Evolutionary conservation across 352 stramenopile species (phyloP).

Genomic region (Pythium dissimile): DNA sequence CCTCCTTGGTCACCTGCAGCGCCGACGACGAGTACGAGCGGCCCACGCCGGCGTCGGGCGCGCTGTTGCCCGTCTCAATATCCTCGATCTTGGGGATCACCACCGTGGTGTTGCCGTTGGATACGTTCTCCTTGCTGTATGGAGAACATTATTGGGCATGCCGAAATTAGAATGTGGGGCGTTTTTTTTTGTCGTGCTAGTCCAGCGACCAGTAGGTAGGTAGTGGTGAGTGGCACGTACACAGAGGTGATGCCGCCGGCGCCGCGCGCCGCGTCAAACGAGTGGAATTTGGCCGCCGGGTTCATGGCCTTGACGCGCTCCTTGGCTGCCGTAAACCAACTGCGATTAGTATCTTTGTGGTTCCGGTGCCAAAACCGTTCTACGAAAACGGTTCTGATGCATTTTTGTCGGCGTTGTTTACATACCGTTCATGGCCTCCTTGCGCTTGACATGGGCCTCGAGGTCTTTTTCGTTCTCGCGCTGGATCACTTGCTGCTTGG

Average conservation of each 20-base stretch:
- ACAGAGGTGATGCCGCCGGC: conserved; percentile 8
- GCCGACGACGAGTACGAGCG: conserved; percentile 70
- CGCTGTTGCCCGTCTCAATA: conserved; percentile 28
- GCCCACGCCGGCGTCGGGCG: conserved; percentile 28
- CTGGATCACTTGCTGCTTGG: conserved; percentile 47
- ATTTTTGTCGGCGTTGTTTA: no score
- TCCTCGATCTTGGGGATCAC: neutral
- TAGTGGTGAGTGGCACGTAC: conserved; percentile 4
- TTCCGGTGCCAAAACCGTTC: no score
- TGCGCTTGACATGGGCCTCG: conserved; percentile 64
- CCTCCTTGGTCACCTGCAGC: conserved; percentile 73
- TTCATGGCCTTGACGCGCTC: conserved; percentile 70
- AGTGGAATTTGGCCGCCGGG: conserved; percentile 62
- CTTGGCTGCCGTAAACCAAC: conserved; percentile 34
- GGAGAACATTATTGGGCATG: no score
- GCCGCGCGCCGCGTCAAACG: conserved; percentile 64
- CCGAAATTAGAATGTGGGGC: no score
- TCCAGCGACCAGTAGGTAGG: neutral
- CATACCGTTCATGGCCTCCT: conserved; percentile 64
- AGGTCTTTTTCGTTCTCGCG: conserved; percentile 57
- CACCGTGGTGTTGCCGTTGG: conserved; percentile 11
- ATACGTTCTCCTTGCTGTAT: conserved; percentile 45
- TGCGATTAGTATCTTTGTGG: no score
- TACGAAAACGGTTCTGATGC: no score
- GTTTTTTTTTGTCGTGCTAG: no score